Evolutionary conservation across 1,139 yeast species (phyloP), one percentile per base, ranked within the genome.

Genomic region (Saccharomycopsis phalli): DNA sequence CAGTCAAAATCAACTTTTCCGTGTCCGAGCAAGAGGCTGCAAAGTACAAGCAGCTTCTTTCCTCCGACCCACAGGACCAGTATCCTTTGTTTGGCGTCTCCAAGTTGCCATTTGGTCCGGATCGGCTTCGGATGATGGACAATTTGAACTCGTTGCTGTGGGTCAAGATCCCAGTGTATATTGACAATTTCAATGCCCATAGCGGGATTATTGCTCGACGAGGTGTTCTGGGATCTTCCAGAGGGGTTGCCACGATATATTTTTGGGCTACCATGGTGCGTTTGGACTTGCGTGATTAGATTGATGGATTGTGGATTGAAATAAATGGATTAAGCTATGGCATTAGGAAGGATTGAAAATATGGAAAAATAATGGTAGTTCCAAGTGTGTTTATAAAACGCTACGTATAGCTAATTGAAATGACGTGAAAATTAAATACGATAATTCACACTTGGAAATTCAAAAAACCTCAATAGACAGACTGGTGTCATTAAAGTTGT

Each of bases 121-220:
- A 63, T 2, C 62, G 77, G 46, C 46, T 47, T 31, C 52, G 49
- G 14, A 78, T 79, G 23, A 55, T 71, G 27, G 53, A 63, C 2
- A 71, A 73, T 47, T 61, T 81, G 52, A 76, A 76, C 51, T 50
- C 58, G 21, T 51, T 81, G 10, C 61, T 66, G n/a, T 80, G 88
- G 87, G 61, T 71, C 38, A 78, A 80, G 51, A 63, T 80, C 13
- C 79, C 87, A 0, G 74, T 76, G 1, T 76, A 72, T 50, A 63
- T 79, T 34, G 81, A 76, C 49, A 70, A 76, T 13, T 65, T 79
- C 57, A 81, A 81, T 55, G 74, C 91, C 0, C 93, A 81, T 52
- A 86, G 76, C 51, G 79, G 80, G 0, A 75, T 81, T 32, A 77
- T 79, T 19, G 81, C 83, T 8, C 64, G 93, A 47, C 64, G 78